These are phyloP conservation scores for Hansenula sp. DNA, from an alignment of 1,139 yeast genomes.

Conservation along the genomic window DNA sequence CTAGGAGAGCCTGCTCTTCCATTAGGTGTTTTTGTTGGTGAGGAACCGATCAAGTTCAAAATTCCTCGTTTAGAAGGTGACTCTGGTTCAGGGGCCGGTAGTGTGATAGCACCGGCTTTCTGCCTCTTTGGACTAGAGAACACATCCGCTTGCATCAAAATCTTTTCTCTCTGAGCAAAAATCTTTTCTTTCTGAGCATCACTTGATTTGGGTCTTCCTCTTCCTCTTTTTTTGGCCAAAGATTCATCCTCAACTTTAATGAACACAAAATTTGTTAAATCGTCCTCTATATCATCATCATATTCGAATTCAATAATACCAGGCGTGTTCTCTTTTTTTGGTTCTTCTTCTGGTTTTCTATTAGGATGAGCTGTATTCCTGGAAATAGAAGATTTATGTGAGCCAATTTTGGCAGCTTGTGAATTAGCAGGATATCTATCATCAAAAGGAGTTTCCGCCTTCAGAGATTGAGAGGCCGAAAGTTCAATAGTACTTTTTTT, in stretches of 20 bases:
- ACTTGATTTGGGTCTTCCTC: constrained; percentile 2
- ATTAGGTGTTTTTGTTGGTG: constrained; percentile 34
- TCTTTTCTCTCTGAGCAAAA: constrained; percentile 3
- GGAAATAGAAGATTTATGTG: too few relatives aligned
- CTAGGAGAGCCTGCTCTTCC: constrained; percentile 42
- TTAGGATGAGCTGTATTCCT: too few relatives aligned
- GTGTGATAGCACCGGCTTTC: constrained; percentile 14
- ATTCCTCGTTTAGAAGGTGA: constrained; percentile 26
- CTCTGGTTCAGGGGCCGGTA: constrained; percentile 5
- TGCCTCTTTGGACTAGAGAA: constrained; percentile 21
- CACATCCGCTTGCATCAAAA: constrained; percentile 11
- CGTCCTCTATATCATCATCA: neutral
- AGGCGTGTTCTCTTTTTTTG: constrained; percentile 1
- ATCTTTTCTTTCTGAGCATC: constrained; percentile 3
- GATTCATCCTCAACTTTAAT: neutral
- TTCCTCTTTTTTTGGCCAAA: neutral
- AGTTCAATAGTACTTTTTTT: neutral
- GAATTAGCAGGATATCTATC: too few relatives aligned
- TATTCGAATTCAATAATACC: neutral
- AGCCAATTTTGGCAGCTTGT: too few relatives aligned
- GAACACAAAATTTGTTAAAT: neutral
- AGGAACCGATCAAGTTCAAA: constrained; percentile 8
- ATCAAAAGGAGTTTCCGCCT: too few relatives aligned
- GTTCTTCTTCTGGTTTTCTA: neutral
- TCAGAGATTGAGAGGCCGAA: too few relatives aligned